A percentile compares a stretch with the other conserved stretches of the same genome.
phyloP scores from a whole-genome alignment of 2,329 filamentous ascomycete species.

The Fusarium sp. region DNA sequence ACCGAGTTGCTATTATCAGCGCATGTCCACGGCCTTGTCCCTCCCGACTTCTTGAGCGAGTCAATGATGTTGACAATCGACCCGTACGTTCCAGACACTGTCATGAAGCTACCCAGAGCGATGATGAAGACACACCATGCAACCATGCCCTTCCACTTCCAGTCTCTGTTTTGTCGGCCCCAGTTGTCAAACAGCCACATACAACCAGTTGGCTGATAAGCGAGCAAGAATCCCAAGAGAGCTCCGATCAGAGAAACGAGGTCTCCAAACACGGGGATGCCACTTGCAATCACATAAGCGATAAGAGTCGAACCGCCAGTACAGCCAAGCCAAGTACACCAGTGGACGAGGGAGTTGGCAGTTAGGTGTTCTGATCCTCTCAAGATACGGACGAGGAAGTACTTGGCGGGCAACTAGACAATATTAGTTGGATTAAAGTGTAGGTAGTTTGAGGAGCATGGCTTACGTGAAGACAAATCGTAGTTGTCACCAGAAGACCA shows the following conservation, averaged over 20 bases:
- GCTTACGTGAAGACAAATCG: background rate
- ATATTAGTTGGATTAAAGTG: constrained; percentile 27
- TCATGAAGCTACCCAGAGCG: constrained; percentile 50
- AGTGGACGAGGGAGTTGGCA: constrained; percentile 45
- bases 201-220: constrained; percentile 45
- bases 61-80: constrained; percentile 52
- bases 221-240: constrained; percentile 44
- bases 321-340: constrained; percentile 48
- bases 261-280: constrained; percentile 41
- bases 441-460: background rate
- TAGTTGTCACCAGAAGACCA: constrained; percentile 43
- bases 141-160: constrained; percentile 32
- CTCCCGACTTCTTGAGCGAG: constrained; percentile 49
- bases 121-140: constrained; percentile 24
- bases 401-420: constrained; percentile 37
- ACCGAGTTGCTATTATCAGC: constrained; percentile 55
- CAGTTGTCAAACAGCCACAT: constrained; percentile 47
- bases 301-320: constrained; percentile 39
- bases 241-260: constrained; percentile 46
- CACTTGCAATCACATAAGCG: background rate
- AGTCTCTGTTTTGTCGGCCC: constrained; percentile 16
- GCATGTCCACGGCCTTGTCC: constrained; percentile 55
- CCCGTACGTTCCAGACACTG: constrained; percentile 59
- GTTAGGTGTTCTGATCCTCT: constrained; percentile 46
- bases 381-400: constrained; percentile 34